These are phyloP conservation scores for Dysphania ambrosioides DNA, from an alignment of 148 eudicot species.

Conservation along the genomic window DNA sequence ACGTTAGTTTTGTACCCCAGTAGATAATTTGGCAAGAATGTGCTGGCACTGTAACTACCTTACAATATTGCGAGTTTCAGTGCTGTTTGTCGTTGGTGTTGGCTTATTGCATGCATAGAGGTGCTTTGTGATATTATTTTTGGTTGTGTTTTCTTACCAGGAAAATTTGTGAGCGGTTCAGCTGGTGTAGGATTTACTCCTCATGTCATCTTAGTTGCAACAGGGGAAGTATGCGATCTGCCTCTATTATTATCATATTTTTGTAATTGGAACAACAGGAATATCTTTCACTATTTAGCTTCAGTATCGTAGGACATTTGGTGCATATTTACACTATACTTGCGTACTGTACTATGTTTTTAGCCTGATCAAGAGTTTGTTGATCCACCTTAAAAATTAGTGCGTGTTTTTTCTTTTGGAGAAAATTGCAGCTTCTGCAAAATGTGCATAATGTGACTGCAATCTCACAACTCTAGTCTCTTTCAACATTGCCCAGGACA, in stretches of 20 bases:
- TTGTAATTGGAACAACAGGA: neutral
- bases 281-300: neutral
- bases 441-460: neutral
- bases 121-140: slow-evolving; percentile 7
- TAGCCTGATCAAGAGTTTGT: neutral
- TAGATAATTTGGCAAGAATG: neutral
- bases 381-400: neutral
- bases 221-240: slow-evolving; percentile 68
- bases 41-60: neutral
- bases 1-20: neutral
- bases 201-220: slow-evolving; percentile 62
- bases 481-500: slow-evolving; percentile 43
- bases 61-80: neutral
- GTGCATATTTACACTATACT: neutral
- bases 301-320: neutral
- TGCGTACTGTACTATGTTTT: neutral
- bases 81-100: neutral
- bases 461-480: neutral
- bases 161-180: slow-evolving; percentile 56
- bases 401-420: too few relatives aligned
- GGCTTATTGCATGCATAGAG: neutral
- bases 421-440: neutral
- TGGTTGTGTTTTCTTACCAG: slow-evolving; percentile 36
- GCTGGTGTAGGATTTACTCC: slow-evolving; percentile 78
- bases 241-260: neutral